Evolutionary conservation across 1,284 basidiomycete species (phyloP).

Genomic region (Hortiboletus rubellus): DNA sequence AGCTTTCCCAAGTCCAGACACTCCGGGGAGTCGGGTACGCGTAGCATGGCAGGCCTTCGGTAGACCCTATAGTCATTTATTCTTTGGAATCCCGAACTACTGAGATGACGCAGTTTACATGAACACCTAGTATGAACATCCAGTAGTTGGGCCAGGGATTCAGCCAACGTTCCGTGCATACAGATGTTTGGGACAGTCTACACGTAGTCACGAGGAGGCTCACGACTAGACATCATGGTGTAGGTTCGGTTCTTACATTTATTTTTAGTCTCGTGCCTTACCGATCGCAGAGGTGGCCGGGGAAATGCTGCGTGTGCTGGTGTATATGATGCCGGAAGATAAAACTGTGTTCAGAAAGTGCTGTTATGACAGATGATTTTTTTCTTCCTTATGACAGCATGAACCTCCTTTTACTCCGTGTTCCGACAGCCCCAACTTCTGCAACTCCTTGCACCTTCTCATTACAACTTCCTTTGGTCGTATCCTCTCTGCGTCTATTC

Average conservation of each 20-base stretch:
- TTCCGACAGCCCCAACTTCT: slow-evolving; percentile 30
- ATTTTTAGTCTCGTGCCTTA: slow-evolving; percentile 2
- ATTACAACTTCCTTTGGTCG: slow-evolving; percentile 93
- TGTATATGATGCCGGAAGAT: slow-evolving; percentile 57
- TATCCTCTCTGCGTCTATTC: slow-evolving; percentile 61
- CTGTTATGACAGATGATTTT: slow-evolving; percentile 40
- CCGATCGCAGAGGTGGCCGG: slow-evolving; percentile 42
- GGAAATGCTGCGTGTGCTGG: slow-evolving; percentile 47
- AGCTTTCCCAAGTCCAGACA: slow-evolving; percentile 5
- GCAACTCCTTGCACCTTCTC: slow-evolving; percentile 54
- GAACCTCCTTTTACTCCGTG: slow-evolving; percentile 28
- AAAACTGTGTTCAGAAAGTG: slow-evolving; percentile 55
- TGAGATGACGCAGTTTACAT: background rate
- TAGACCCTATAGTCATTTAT: background rate
- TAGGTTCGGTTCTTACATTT: slow-evolving; percentile 15
- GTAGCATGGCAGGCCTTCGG: background rate
- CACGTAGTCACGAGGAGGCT: slow-evolving; percentile 37
- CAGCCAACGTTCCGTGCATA: slow-evolving; percentile 13
- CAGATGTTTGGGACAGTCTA: slow-evolving; percentile 32
- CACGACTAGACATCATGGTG: slow-evolving; percentile 27
- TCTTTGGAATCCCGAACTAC: background rate
- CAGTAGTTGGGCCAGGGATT: background rate
- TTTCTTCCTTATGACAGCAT: slow-evolving; percentile 31
- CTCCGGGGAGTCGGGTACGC: background rate
- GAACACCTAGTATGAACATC: background rate